Base-by-base conservation (phyloP, 2,329 filamentous ascomycete genomes). In the Penicillium sp. region DNA sequence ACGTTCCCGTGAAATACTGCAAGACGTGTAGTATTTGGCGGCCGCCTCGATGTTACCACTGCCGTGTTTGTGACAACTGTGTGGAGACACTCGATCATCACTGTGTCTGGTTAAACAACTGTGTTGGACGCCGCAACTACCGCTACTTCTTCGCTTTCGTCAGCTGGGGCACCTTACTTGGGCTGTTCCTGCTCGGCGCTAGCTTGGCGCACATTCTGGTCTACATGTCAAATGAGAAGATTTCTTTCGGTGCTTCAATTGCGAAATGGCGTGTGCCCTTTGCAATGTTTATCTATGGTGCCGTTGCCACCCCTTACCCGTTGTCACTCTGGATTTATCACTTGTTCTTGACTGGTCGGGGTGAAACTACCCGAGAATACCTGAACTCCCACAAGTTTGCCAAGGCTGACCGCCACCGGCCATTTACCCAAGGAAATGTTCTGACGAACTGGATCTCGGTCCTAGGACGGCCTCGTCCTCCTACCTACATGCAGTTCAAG, bases 71-170 rank as follows among this genome's bases (percentile, higher is more conserved):
- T 77, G 93, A 99, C 76, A 97, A 96, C 74, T 99, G 95, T 73
- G 86, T 99, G 58, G 95, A 99, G 75, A 96, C 92, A 0, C 91
- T 97, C 65, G 95, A 99, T 70, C 95, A 99, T 70, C 95, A 99
- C 76, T 99, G 95, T 70, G 93, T 98, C 16, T 99, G 95, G 95
- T 85, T 99, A 62, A 99, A 99, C 78, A 99, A 99, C 74, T 99
- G 95, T 68, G 89, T 99, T 49, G 95, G 95, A 44, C 89, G 93
- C 63, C 90, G 95, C 68, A 99, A 99, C 77, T 99, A 99, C 77
- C 91, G 95, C 62, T 98, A 93, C 75, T 99, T 99, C 76, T 97
- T 98, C 73, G 85, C 90, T 11, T 99, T 97, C 75, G 87, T 99
- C 63, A 86, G 86, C 53, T 86, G 88, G 14, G 86, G 86, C n/a